These are phyloP conservation scores for Mortierella claussenii DNA, from an alignment of 192 early-diverging fungal genomes.

Conservation along the genomic window DNA sequence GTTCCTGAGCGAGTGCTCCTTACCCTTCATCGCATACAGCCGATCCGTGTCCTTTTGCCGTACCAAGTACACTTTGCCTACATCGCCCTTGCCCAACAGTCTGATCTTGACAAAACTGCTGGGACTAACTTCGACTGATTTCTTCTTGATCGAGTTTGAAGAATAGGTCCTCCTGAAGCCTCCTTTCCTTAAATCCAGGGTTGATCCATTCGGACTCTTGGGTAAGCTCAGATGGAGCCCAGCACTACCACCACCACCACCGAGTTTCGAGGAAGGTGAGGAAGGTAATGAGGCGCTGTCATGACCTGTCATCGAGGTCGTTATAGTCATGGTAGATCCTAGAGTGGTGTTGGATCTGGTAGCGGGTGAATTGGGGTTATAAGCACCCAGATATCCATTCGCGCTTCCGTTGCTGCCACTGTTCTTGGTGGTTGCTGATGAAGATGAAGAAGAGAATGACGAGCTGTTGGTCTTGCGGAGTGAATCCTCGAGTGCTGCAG, in stretches of 20 bases:
- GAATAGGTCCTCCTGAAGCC: constrained; percentile 84
- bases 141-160: constrained; percentile 82
- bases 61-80: constrained; percentile 97
- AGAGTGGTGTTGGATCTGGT: constrained; percentile 39
- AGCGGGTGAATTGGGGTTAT: constrained; percentile 27
- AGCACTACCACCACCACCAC: not conserved
- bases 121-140: constrained; percentile 85
- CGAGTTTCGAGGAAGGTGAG: not conserved
- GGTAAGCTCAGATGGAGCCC: constrained; percentile 26
- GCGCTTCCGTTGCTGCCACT: constrained; percentile 7
- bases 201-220: constrained; percentile 28
- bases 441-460: no score
- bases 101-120: constrained; percentile 89
- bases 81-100: constrained; percentile 96
- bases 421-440: no score
- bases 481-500: constrained; percentile 23
- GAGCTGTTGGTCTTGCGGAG: constrained; percentile 4
- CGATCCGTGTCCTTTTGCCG: constrained; percentile 81
- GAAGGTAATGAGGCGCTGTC: constrained; percentile 8
- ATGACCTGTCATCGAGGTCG: constrained; percentile 12
- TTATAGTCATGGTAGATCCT: constrained; percentile 36
- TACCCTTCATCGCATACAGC: constrained; percentile 97
- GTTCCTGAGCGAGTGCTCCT: not conserved
- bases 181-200: constrained; percentile 48
- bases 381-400: constrained; percentile 26